Base-by-base conservation (phyloP, 257 asterid species). In the Cinchona pubescens region DNA sequence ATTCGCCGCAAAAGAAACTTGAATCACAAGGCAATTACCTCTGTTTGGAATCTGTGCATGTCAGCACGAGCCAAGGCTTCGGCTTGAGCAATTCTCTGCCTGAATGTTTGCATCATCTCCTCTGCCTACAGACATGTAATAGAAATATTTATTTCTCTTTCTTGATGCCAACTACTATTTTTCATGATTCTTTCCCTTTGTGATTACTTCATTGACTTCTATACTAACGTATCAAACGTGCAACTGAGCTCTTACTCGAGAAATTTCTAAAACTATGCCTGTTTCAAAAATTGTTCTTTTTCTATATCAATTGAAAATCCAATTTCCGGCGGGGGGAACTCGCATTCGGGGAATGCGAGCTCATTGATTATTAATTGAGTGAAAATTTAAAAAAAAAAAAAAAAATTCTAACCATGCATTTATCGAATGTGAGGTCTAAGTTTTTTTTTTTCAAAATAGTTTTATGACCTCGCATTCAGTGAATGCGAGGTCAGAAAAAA, bases 21-120 rank as follows among this genome's bases (percentile, higher is more conserved):
- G 37, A 15, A 37, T 16, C 56, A 30, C 21, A 53, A 35, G 59
- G 58, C n/a, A 78, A 72, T 42, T 88, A 94, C 98, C 97, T 94
- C 99, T 14, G 97, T 97, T 75, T 94, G 98, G 89, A 94, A 94
- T 75, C 98, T 86, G 60, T 92, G 93, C 94, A 94, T 94, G 78
- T 94, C 99, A 55, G 97, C 98, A 73, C 99, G 96, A 77, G 99
- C 99, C 99, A 92, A 90, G 82, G 99, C 99, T 89, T 92, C 99
- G 16, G 98, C 99, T 80, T 94, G 99, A 78, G 99, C 99, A 79
- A 94, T 94, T 85, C 99, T 88, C 86, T 92, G 98, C 87, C 98
- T 91, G 92, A 94, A 94, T 43, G 99, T 92, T 87, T 92, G 98
- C 72, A 97, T 98, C 99, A 92, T 94, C 94, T 94, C 99, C 82